Evolutionary conservation across 768 basidiomycete genomes (phyloP).

Genomic region (Leccinellum rugosiceps): DNA sequence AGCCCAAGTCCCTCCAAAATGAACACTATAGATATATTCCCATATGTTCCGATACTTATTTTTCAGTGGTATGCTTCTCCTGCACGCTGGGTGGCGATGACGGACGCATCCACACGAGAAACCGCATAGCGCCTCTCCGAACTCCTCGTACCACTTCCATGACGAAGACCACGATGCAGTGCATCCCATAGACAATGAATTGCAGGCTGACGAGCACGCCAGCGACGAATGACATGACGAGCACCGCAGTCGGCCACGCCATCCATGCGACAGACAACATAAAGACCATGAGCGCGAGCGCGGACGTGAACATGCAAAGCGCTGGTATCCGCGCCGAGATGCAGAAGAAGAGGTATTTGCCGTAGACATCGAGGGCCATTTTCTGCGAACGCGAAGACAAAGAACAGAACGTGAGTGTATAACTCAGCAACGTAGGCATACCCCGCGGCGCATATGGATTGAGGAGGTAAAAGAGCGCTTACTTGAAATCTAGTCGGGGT

Average conservation of each 20-base stretch:
- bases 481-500: slow-evolving; percentile 54
- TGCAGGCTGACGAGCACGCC: slow-evolving; percentile 62
- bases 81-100: slow-evolving; percentile 3
- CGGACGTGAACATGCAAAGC: slow-evolving; percentile 55
- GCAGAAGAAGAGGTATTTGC: slow-evolving; percentile 64
- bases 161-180: slow-evolving; percentile 20
- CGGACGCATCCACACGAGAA: slow-evolving; percentile 9
- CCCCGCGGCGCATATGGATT: neutral
- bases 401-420: neutral
- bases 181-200: slow-evolving; percentile 57
- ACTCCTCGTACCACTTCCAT: slow-evolving; percentile 1
- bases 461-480: slow-evolving; percentile 10
- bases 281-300: slow-evolving; percentile 57
- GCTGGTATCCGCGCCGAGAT: slow-evolving; percentile 63
- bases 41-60: neutral
- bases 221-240: slow-evolving; percentile 54
- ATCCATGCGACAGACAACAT: slow-evolving; percentile 58
- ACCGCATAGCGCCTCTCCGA: slow-evolving; percentile 14
- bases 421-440: neutral
- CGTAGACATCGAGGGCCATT: slow-evolving; percentile 51
- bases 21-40: neutral
- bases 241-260: slow-evolving; percentile 61
- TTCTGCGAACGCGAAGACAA: slow-evolving; percentile 9
- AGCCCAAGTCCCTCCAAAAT: neutral
- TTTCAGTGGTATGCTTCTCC: slow-evolving; percentile 8